Base-by-base conservation (phyloP, 208 protist genomes). In the Leishmania aethiopica region DNA sequence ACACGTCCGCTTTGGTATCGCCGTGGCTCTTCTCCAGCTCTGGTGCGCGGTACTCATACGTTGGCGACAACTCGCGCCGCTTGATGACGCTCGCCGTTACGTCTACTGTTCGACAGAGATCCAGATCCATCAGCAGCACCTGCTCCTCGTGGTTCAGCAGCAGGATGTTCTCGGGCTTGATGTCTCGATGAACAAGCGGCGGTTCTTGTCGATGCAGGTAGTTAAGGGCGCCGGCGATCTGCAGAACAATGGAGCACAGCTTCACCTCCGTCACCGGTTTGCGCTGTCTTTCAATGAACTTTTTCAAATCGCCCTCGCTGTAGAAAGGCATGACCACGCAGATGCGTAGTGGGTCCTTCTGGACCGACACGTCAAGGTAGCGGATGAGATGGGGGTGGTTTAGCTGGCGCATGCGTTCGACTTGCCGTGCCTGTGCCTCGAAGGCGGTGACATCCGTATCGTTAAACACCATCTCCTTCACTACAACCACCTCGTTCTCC, bases 91-190 rank as follows among this genome's bases (percentile, higher is more conserved):
- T 90, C 6, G 86, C 82, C 28, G 78, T 89, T 15, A 86, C 82
- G 64, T 95, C 90, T 32, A 86, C 93, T 11, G 89, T 81, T 64
- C 86, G 70, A 82, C 94, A 96, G 49, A 95, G 76, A 79, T 98
- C 95, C 1, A 98, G 80, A 82, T 98, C 95, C 91, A 97, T 96
- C 32, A 98, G 85, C 75, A 98, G 86, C 37, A 96, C 94, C 78
- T 96, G 93, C 77, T 95, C 91, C 79, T 93, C 87, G 53, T 96
- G 87, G 78, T 91, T 93, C 22, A 95, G 81, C 45, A 98, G 60
- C 25, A 98, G 77, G 47, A 98, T 90, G 83, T 98, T 98, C 64
- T 97, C 94, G 1, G 93, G 96, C 80, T 98, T 98, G 51, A 98
- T 91, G 80, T 98, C 96, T 22, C 91, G 86, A 66, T 98, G 96